phyloP scores from a whole-genome alignment of 106 monocot species.

The Dioscorea dumetorum region DNA sequence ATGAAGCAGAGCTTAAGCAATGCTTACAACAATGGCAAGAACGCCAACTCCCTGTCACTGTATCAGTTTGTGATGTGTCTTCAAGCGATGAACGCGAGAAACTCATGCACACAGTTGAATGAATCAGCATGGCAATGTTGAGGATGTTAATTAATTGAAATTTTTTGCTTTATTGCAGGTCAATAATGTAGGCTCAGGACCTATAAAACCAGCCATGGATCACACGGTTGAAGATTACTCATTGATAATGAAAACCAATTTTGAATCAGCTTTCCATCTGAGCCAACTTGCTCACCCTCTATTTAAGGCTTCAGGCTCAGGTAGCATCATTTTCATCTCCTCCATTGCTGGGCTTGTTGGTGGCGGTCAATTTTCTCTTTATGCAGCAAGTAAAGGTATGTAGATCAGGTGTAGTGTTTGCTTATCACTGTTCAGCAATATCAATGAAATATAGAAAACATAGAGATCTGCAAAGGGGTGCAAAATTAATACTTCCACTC shows the following conservation, averaged over 20 bases:
- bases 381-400: constrained; percentile 40
- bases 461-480: too few relatives aligned
- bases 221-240: constrained; percentile 19
- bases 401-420: background rate
- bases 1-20: constrained; percentile 36
- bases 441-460: too few relatives aligned
- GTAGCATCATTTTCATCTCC: constrained; percentile 32
- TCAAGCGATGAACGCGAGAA: too few relatives aligned
- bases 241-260: constrained; percentile 25
- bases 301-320: constrained; percentile 36
- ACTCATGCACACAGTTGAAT: too few relatives aligned
- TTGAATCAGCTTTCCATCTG: constrained; percentile 54
- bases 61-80: too few relatives aligned
- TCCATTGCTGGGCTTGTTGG: constrained; percentile 28
- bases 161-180: too few relatives aligned
- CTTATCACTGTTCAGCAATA: background rate
- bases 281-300: constrained; percentile 58
- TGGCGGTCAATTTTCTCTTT: background rate
- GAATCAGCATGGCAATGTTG: too few relatives aligned
- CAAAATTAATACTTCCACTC: too few relatives aligned
- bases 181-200: constrained; percentile 24
- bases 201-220: constrained; percentile 14
- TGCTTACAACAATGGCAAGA: constrained; percentile 38
- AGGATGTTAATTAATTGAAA: too few relatives aligned
- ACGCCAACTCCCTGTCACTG: too few relatives aligned